Conservation (phyloP, 352 stramenopile species). For the Phytophthora melonis region DNA sequence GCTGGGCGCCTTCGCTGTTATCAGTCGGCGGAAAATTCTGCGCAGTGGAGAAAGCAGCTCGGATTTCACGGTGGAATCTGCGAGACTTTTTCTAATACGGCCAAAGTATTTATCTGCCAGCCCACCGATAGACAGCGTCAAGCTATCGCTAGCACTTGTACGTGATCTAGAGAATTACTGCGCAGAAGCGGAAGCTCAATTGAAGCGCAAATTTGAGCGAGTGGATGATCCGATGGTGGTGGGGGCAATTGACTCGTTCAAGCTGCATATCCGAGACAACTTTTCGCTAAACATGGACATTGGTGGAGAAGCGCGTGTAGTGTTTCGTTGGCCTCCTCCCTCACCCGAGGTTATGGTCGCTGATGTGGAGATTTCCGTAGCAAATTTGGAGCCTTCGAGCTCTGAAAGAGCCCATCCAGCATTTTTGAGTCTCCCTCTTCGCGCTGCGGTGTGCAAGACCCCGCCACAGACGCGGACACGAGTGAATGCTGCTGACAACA, state of each 20-base stretch:
- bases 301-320: slow-evolving; percentile 5
- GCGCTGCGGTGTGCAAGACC: slow-evolving; percentile 19
- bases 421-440: slow-evolving; percentile 18
- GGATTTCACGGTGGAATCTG: slow-evolving; percentile 14
- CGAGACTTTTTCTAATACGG: slow-evolving; percentile 18
- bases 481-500: slow-evolving; percentile 26
- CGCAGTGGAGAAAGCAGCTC: slow-evolving; percentile 9
- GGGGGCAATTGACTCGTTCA: slow-evolving; percentile 23
- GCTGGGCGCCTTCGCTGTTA: slow-evolving; percentile 30
- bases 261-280: slow-evolving; percentile 23
- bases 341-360: slow-evolving; percentile 7
- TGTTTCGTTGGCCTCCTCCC: slow-evolving; percentile 31
- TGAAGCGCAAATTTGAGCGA: neutral
- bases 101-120: slow-evolving; percentile 18
- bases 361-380: slow-evolving; percentile 14
- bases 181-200: slow-evolving; percentile 14
- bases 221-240: neutral
- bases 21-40: slow-evolving; percentile 15
- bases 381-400: neutral
- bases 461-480: slow-evolving; percentile 34
- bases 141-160: slow-evolving; percentile 4
- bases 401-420: neutral
- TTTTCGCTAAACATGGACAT: slow-evolving; percentile 29
- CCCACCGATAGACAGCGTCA: neutral
- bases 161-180: neutral